These are phyloP conservation scores for Thermomucor indicae-seudaticae DNA, from an alignment of 371 early-diverging fungal species.

Conservation along the genomic window DNA sequence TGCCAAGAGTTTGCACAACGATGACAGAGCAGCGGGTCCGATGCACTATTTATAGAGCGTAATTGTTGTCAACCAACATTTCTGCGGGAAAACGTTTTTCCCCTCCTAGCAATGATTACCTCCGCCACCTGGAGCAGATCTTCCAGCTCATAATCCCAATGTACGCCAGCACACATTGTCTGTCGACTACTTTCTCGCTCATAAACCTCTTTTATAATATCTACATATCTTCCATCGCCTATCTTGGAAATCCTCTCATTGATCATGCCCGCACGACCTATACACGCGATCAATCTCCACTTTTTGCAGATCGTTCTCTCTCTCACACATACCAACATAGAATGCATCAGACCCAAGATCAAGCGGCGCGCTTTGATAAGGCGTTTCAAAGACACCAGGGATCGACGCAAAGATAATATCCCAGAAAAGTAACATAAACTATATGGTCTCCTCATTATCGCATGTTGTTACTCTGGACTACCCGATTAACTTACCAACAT, in stretches of 20 bases:
- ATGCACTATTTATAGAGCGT: conserved; percentile 43
- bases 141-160: conserved; percentile 52
- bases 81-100: too few species aligned
- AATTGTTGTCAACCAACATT: too few species aligned
- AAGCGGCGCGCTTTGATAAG: conserved; percentile 67
- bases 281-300: background rate
- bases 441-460: too few species aligned
- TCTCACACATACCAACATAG: conserved; percentile 41
- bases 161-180: conserved; percentile 57
- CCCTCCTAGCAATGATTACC: conserved; percentile 30
- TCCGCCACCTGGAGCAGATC: conserved; percentile 55
- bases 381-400: conserved; percentile 75
- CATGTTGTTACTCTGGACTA: too few species aligned
- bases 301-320: conserved; percentile 1
- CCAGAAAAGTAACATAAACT: conserved; percentile 71
- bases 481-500: too few species aligned
- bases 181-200: conserved; percentile 40
- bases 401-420: conserved; percentile 62
- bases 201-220: conserved; percentile 42
- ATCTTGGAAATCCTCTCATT: conserved; percentile 52
- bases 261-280: conserved; percentile 51
- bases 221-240: conserved; percentile 23
- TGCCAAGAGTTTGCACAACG: conserved; percentile 56
- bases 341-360: conserved; percentile 69
- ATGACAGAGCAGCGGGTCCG: conserved; percentile 48